These are phyloP conservation scores for Cladosporium sp. DNA, from an alignment of 2,329 filamentous ascomycete species.

Conservation along the genomic window DNA sequence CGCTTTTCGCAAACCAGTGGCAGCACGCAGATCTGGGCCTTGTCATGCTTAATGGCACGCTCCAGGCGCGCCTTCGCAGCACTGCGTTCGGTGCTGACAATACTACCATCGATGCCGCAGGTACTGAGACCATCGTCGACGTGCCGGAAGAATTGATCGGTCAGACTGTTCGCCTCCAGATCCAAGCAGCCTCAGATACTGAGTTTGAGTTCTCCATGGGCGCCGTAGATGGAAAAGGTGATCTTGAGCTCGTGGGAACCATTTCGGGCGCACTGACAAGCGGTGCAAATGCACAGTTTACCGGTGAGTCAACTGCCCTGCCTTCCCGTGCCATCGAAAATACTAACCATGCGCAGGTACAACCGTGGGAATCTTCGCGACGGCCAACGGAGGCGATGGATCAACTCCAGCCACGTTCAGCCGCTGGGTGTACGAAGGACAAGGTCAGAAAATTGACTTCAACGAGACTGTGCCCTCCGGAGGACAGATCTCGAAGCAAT, in stretches of 20 bases:
- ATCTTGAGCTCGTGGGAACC: background rate
- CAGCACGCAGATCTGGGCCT: conserved; percentile 50
- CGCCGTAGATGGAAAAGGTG: background rate
- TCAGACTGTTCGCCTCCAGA: conserved; percentile 1
- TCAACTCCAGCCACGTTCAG: conserved; percentile 6
- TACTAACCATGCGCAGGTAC: conserved; percentile 1
- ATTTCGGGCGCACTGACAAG: background rate
- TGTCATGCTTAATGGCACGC: conserved; percentile 26
- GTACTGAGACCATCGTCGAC: conserved; percentile 1
- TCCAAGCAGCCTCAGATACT: background rate
- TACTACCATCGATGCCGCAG: background rate
- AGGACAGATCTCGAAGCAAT: background rate
- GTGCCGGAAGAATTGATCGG: background rate
- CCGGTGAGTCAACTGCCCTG: background rate
- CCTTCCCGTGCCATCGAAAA: background rate
- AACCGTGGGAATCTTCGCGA: conserved; percentile 5
- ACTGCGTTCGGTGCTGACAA: background rate
- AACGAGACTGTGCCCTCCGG: conserved; percentile 4
- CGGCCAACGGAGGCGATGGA: conserved; percentile 6
- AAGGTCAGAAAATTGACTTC: conserved; percentile 12
- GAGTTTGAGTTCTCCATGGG: conserved; percentile 6
- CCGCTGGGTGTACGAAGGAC: conserved; percentile 10
- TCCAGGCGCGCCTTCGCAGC: background rate
- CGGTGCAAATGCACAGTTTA: conserved; percentile 9
- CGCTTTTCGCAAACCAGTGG: conserved; percentile 51